Percentiles rank a stretch among this genome's conserved stretches.
Evolutionary conservation across 306 rosid species (phyloP).

Genomic region (Astragalus membranaceus): DNA sequence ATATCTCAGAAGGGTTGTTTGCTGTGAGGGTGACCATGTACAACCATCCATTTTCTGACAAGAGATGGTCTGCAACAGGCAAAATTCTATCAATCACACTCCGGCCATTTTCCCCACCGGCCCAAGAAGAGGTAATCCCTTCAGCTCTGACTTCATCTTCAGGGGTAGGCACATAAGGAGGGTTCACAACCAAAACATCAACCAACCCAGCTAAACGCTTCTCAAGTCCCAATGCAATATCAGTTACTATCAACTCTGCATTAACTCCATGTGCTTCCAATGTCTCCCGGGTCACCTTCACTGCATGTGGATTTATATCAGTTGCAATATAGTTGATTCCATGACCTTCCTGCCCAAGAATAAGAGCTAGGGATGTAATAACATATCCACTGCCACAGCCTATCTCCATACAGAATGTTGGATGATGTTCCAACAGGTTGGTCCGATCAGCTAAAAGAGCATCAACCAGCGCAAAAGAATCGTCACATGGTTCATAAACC

Average conservation of each 20-base stretch:
- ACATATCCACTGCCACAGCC: conserved; percentile 98
- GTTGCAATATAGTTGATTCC: conserved; percentile 71
- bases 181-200: conserved; percentile 90
- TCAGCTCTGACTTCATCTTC: conserved; percentile 82
- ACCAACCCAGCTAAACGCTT: conserved; percentile 66
- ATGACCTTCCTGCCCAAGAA: conserved; percentile 53
- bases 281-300: conserved; percentile 62
- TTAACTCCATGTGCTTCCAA: conserved; percentile 77
- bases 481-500: conserved; percentile 97
- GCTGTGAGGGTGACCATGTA: conserved; percentile 80
- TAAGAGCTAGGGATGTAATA: conserved; percentile 87
- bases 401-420: conserved; percentile 72
- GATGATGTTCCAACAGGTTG: conserved; percentile 57
- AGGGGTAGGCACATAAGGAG: conserved; percentile 96
- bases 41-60: conserved; percentile 87
- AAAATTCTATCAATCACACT: conserved; percentile 70
- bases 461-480: conserved; percentile 91
- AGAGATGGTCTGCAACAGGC: conserved; percentile 62
- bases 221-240: conserved; percentile 76
- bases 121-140: conserved; percentile 86
- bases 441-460: conserved; percentile 80
- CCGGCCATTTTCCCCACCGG: conserved; percentile 94
- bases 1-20: conserved; percentile 72
- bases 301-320: conserved; percentile 76
- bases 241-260: conserved; percentile 68